Evolutionary conservation across 495 filamentous ascomycete species (phyloP).

Genomic region (Penicillium lagena): DNA sequence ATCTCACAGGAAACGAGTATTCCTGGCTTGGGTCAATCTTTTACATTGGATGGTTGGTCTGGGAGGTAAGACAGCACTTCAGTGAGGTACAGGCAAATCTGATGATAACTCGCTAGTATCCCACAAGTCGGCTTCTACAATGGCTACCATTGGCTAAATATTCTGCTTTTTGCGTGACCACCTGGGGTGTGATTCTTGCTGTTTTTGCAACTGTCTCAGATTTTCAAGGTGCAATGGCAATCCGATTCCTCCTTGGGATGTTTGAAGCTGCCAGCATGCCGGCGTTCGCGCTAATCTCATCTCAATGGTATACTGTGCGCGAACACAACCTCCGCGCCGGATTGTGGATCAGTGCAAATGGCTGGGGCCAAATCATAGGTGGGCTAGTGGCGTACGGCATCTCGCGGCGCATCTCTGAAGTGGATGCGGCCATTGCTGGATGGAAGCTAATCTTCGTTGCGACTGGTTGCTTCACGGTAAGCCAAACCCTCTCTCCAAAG

Average conservation of each 20-base stretch:
- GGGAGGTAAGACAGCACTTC: conserved; percentile 21
- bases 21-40: conserved; percentile 48
- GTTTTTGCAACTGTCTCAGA: conserved; percentile 38
- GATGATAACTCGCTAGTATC: conserved; percentile 27
- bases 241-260: conserved; percentile 49
- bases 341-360: conserved; percentile 55
- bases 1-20: conserved; percentile 30
- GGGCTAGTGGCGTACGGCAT: conserved; percentile 57
- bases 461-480: conserved; percentile 50
- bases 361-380: conserved; percentile 50
- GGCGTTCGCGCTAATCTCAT: conserved; percentile 51
- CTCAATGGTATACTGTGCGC: conserved; percentile 48
- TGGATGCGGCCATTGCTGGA: conserved; percentile 43
- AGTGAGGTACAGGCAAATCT: too few species aligned
- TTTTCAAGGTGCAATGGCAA: conserved; percentile 36
- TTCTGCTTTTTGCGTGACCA: conserved; percentile 41
- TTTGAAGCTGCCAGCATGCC: conserved; percentile 53
- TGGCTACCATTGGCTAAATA: conserved; percentile 49
- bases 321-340: conserved; percentile 47
- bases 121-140: conserved; percentile 49
- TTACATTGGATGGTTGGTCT: conserved; percentile 52
- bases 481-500: background rate
- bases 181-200: conserved; percentile 47
- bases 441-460: conserved; percentile 63
- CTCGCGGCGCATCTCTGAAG: conserved; percentile 37